Conservation (phyloP, 805 yeast genomes). For the Phaffomyces opuntiae region DNA sequence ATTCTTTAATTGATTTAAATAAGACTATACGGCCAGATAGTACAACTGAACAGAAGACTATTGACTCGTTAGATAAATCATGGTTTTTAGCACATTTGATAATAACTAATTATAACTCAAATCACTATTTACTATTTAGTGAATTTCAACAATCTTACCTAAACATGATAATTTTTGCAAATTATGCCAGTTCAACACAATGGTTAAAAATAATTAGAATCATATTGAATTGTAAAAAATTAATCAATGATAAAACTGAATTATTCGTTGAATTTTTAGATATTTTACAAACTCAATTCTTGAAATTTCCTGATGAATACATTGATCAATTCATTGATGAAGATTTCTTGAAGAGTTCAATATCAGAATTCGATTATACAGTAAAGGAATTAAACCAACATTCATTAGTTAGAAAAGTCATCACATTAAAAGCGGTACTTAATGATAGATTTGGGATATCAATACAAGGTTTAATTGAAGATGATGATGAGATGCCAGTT, state of each 20-base stretch:
- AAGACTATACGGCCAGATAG: constrained; percentile 31
- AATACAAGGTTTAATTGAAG: constrained; percentile 14
- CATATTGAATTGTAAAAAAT: constrained; percentile 28
- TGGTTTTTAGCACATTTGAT: constrained; percentile 43
- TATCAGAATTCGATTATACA: constrained; percentile 21
- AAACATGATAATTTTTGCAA: constrained; percentile 46
- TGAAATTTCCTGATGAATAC: constrained; percentile 36
- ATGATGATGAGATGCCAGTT: constrained; percentile 21
- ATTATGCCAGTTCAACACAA: constrained; percentile 55
- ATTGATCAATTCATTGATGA: constrained; percentile 26
- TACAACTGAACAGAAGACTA: constrained; percentile 36
- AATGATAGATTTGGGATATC: constrained; percentile 11
- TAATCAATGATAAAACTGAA: constrained; percentile 18
- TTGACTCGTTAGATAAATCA: constrained; percentile 51
- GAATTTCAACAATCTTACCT: constrained; percentile 51
- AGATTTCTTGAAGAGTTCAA: constrained; percentile 13
- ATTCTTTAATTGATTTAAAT: constrained; percentile 36
- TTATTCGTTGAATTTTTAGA: constrained; percentile 29
- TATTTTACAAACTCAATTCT: constrained; percentile 31
- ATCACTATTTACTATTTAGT: constrained; percentile 31
- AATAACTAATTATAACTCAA: constrained; percentile 23
- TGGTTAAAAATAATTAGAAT: constrained; percentile 51
- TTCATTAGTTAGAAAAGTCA: constrained; percentile 10
- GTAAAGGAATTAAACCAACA: constrained; percentile 17
- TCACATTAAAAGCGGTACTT: constrained; percentile 12